Percentiles rank a stretch among this genome's conserved stretches.
phyloP scores from a whole-genome alignment of 805 yeast species.

The Lachancea kluyveri region DNA sequence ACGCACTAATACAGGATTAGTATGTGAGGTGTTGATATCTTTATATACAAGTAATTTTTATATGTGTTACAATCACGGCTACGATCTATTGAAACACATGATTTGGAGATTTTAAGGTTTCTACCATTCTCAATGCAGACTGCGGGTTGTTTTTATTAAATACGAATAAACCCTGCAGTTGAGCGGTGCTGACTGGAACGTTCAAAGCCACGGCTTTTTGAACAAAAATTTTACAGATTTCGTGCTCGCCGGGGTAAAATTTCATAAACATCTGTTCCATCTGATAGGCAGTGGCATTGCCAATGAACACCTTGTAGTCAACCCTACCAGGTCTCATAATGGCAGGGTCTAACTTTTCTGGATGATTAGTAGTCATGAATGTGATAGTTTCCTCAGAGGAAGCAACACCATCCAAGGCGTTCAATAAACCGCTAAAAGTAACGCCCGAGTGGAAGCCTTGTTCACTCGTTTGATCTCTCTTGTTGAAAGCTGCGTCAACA shows the following conservation, averaged over 20 bases:
- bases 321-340: slow-evolving; percentile 91
- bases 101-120: slow-evolving; percentile 29
- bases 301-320: slow-evolving; percentile 75
- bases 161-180: slow-evolving; percentile 90
- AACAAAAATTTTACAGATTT: slow-evolving; percentile 45
- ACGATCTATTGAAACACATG: slow-evolving; percentile 24
- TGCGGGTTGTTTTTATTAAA: slow-evolving; percentile 81
- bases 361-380: slow-evolving; percentile 98
- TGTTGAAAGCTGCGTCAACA: slow-evolving; percentile 91
- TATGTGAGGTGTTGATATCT: slow-evolving; percentile 1
- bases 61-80: neutral
- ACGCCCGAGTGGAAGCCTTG: slow-evolving; percentile 82
- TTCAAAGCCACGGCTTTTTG: slow-evolving; percentile 37
- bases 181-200: slow-evolving; percentile 79
- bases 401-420: slow-evolving; percentile 95
- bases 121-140: slow-evolving; percentile 63
- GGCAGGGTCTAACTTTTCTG: slow-evolving; percentile 90
- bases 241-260: slow-evolving; percentile 64
- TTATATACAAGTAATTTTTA: slow-evolving; percentile 1
- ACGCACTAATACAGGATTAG: slow-evolving; percentile 9
- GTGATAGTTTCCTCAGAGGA: slow-evolving; percentile 95
- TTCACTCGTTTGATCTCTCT: slow-evolving; percentile 69
- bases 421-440: slow-evolving; percentile 88
- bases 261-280: slow-evolving; percentile 78
- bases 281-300: slow-evolving; percentile 83